phyloP scores from a whole-genome alignment of 106 monocot species.

The Platanthera guangdongensis region DNA sequence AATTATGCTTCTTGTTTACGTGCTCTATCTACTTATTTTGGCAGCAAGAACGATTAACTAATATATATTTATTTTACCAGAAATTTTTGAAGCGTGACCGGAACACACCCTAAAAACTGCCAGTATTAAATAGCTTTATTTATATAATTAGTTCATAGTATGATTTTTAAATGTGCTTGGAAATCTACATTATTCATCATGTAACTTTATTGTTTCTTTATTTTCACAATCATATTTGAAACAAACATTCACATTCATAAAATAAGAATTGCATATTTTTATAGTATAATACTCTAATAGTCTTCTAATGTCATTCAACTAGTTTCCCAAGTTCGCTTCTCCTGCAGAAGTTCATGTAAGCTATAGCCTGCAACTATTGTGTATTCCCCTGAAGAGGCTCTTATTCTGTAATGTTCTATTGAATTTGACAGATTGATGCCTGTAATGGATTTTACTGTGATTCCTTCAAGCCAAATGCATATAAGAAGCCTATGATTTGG shows the following conservation, averaged over 20 bases:
- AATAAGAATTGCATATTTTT: neutral
- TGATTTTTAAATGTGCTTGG: neutral
- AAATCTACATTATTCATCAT: neutral
- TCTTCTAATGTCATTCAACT: neutral
- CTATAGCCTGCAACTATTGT: neutral
- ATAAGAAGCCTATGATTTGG: conserved; percentile 82
- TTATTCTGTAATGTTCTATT: conserved; percentile 10
- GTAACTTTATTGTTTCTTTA: neutral
- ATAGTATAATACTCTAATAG: neutral
- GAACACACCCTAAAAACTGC: neutral
- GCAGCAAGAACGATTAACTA: neutral
- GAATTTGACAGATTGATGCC: conserved; percentile 61
- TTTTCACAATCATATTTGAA: neutral
- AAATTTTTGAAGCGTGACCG: neutral
- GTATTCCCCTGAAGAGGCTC: neutral
- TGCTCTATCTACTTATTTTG: neutral
- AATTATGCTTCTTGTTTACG: neutral
- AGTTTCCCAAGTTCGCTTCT: neutral
- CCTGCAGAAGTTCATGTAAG: neutral
- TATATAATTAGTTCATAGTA: neutral
- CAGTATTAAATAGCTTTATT: neutral
- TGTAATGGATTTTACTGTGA: conserved; percentile 98
- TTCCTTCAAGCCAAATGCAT: conserved; percentile 79
- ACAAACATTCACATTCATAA: neutral
- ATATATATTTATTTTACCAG: neutral